Percentiles rank a stretch among this genome's conserved stretches.
Evolutionary conservation across 2,329 filamentous ascomycete genomes (phyloP).

Genomic region (Knufia petricola): DNA sequence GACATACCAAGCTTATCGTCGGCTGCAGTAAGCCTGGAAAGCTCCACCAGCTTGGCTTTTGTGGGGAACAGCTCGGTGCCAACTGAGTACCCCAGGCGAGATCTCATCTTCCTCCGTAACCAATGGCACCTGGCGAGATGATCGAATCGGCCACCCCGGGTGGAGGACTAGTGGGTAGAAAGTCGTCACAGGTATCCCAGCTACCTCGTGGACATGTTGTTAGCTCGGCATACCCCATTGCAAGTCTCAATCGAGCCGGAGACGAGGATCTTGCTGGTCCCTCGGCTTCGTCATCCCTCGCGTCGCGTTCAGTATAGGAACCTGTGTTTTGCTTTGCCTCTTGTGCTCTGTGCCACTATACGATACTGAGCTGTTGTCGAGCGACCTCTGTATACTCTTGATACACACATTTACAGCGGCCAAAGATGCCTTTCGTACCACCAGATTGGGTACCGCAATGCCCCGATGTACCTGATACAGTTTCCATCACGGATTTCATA

Average conservation of each 20-base stretch:
- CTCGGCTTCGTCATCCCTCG: neutral
- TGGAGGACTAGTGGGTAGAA: neutral
- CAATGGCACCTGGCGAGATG: too few relatives aligned
- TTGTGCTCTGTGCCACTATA: neutral
- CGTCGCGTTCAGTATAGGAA: neutral
- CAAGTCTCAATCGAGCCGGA: neutral
- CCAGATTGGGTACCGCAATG: constrained; percentile 32
- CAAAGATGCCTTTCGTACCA: constrained; percentile 38
- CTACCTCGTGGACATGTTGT: neutral
- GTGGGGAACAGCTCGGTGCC: too few relatives aligned
- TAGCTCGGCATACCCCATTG: neutral
- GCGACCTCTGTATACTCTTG: neutral
- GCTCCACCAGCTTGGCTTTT: too few relatives aligned
- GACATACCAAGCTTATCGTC: too few relatives aligned
- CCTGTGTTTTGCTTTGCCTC: neutral
- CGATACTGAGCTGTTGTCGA: neutral
- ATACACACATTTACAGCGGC: neutral
- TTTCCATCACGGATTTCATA: constrained; percentile 70
- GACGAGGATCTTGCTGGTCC: neutral
- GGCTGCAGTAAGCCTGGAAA: too few relatives aligned
- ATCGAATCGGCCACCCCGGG: too few relatives aligned
- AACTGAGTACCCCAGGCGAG: too few relatives aligned
- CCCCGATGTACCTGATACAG: constrained; percentile 57
- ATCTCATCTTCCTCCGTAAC: too few relatives aligned
- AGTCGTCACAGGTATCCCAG: neutral